Evolutionary conservation across 495 filamentous ascomycete species (phyloP).

Genomic region (Daldinia vernicosa): DNA sequence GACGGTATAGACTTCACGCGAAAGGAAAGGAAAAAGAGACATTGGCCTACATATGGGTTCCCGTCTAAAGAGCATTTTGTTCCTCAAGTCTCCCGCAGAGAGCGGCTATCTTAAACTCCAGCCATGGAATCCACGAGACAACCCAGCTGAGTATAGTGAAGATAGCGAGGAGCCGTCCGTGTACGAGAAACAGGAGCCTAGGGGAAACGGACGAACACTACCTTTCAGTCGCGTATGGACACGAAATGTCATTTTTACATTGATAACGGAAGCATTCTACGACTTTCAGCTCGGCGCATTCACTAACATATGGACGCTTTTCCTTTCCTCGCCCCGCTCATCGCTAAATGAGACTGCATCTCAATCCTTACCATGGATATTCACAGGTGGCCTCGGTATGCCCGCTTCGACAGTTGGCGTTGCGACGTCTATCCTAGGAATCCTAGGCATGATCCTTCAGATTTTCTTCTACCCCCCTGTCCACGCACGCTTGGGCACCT

Average conservation of each 20-base stretch:
- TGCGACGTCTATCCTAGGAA: slow-evolving; percentile 78
- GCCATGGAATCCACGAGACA: slow-evolving; percentile 25
- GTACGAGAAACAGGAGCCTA: slow-evolving; percentile 5
- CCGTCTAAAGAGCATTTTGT: slow-evolving; percentile 21
- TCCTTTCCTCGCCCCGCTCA: slow-evolving; percentile 80
- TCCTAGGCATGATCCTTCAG: slow-evolving; percentile 81
- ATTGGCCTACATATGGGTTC: slow-evolving; percentile 48
- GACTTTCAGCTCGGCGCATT: slow-evolving; percentile 83
- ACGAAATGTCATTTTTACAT: slow-evolving; percentile 71
- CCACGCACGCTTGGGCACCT: slow-evolving; percentile 71
- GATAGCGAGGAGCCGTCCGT: slow-evolving; percentile 6
- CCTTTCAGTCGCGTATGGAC: slow-evolving; percentile 83
- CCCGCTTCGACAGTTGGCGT: slow-evolving; percentile 77
- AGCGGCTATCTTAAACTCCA: slow-evolving; percentile 40
- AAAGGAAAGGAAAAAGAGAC: slow-evolving; percentile 52
- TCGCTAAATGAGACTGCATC: slow-evolving; percentile 49
- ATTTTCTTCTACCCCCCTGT: slow-evolving; percentile 78
- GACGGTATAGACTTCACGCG: slow-evolving; percentile 51
- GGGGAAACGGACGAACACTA: slow-evolving; percentile 52
- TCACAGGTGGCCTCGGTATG: slow-evolving; percentile 83
- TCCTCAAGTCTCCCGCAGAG: slow-evolving; percentile 9
- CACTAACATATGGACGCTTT: slow-evolving; percentile 83
- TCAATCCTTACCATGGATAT: slow-evolving; percentile 66
- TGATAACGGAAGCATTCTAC: slow-evolving; percentile 73
- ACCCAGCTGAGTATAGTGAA: slow-evolving; percentile 20